phyloP scores from a whole-genome alignment of 2,329 filamentous ascomycete species.

The Blastomyces gilchristii region DNA sequence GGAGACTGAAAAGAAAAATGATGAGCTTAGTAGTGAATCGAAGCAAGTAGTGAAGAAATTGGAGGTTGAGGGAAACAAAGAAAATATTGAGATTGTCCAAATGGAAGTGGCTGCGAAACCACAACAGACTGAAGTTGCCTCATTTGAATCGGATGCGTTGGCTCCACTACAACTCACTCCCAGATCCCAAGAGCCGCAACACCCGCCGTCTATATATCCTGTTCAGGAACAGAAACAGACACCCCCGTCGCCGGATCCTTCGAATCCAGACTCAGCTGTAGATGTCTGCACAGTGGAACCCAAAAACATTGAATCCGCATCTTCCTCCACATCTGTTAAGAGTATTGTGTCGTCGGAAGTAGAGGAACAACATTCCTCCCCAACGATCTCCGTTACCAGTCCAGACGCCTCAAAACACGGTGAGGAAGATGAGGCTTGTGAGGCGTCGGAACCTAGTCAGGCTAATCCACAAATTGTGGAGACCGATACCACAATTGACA shows the following conservation, averaged over 20 bases:
- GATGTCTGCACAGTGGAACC: slow-evolving; percentile 17
- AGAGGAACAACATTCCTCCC: background rate
- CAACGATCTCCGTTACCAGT: background rate
- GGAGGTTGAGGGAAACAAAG: background rate
- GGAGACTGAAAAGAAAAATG: slow-evolving; percentile 22
- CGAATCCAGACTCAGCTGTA: slow-evolving; percentile 20
- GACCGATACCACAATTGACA: background rate
- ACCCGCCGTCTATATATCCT: background rate
- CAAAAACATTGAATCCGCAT: slow-evolving; percentile 12
- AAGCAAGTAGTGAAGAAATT: slow-evolving; percentile 13
- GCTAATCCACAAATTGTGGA: slow-evolving; percentile 1
- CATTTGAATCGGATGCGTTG: background rate
- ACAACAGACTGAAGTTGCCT: background rate
- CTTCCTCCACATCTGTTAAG: slow-evolving; percentile 11
- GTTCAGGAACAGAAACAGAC: slow-evolving; percentile 9
- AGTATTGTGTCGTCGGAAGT: background rate
- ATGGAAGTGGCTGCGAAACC: background rate
- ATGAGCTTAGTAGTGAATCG: slow-evolving; percentile 8
- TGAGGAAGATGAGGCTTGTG: background rate
- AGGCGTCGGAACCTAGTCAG: background rate
- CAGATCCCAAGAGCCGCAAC: background rate
- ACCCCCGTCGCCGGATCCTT: slow-evolving; percentile 12
- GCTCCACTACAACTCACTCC: background rate
- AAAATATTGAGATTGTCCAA: slow-evolving; percentile 4
- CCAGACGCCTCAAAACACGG: background rate